These are phyloP conservation scores for Cynanchum wilfordii DNA, from an alignment of 257 asterid genomes.

Conservation along the genomic window DNA sequence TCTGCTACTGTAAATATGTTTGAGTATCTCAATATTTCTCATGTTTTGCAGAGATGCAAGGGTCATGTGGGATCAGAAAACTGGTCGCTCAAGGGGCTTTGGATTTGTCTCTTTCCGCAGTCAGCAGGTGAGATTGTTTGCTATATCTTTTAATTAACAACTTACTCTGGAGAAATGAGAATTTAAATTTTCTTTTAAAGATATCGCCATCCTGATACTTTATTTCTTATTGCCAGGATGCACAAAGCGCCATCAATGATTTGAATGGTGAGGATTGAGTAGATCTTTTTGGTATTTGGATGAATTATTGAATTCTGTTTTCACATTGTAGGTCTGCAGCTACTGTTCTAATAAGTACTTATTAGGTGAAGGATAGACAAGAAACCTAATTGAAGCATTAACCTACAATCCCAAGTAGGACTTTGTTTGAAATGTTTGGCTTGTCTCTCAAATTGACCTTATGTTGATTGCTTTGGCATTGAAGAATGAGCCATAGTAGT, in stretches of 20 bases:
- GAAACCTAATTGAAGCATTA: background rate
- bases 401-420: background rate
- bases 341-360: background rate
- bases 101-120: slow-evolving; percentile 83
- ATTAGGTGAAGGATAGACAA: background rate
- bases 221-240: slow-evolving; percentile 49
- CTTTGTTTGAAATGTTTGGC: background rate
- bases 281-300: background rate
- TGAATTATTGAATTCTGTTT: background rate
- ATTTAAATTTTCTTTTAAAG: background rate
- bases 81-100: slow-evolving; percentile 92
- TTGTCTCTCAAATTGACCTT: background rate
- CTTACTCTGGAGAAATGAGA: background rate
- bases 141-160: background rate
- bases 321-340: background rate
- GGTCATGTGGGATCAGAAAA: slow-evolving; percentile 98
- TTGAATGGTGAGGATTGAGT: slow-evolving; percentile 50
- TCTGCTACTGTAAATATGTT: background rate
- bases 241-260: slow-evolving; percentile 77
- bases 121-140: slow-evolving; percentile 51
- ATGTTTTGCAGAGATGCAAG: slow-evolving; percentile 64
- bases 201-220: slow-evolving; percentile 3
- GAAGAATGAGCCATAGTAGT: background rate
- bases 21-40: background rate
- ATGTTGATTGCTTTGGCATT: background rate